Conservation (phyloP, 768 basidiomycete genomes). For the Leccinum uliginosum region DNA sequence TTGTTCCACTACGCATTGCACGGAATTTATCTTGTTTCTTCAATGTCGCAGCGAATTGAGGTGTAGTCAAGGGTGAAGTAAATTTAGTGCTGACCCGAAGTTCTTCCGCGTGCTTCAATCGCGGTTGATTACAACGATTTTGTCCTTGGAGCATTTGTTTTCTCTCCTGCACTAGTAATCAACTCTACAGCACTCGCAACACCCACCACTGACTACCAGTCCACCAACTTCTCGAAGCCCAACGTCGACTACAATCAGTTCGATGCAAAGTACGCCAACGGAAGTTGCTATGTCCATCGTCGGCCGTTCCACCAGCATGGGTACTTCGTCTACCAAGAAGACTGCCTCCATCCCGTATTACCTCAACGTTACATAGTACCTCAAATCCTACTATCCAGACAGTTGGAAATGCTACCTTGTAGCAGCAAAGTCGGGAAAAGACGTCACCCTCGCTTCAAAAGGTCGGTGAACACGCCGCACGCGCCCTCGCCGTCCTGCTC, state of each 20-base stretch:
- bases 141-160: constrained; percentile 15
- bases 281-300: constrained; percentile 73
- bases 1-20: too few species aligned
- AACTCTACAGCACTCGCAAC: constrained; percentile 32
- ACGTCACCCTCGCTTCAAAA: constrained; percentile 66
- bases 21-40: too few species aligned
- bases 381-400: constrained; percentile 76
- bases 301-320: constrained; percentile 81
- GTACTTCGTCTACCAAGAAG: constrained; percentile 67
- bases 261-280: constrained; percentile 29
- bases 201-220: constrained; percentile 13
- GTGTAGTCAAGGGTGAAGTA: too few species aligned
- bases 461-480: too few species aligned
- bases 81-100: too few species aligned
- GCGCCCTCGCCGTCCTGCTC: too few species aligned
- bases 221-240: constrained; percentile 54
- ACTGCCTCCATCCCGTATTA: constrained; percentile 65
- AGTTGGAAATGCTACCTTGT: constrained; percentile 72
- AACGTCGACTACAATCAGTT: constrained; percentile 53
- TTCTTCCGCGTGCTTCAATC: too few species aligned
- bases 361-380: constrained; percentile 82
- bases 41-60: too few species aligned
- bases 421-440: constrained; percentile 59
- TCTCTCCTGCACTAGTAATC: constrained; percentile 27
- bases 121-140: neutral